phyloP scores from a whole-genome alignment of 2,329 filamentous ascomycete genomes.

The Aspergillus novofumigatus region DNA sequence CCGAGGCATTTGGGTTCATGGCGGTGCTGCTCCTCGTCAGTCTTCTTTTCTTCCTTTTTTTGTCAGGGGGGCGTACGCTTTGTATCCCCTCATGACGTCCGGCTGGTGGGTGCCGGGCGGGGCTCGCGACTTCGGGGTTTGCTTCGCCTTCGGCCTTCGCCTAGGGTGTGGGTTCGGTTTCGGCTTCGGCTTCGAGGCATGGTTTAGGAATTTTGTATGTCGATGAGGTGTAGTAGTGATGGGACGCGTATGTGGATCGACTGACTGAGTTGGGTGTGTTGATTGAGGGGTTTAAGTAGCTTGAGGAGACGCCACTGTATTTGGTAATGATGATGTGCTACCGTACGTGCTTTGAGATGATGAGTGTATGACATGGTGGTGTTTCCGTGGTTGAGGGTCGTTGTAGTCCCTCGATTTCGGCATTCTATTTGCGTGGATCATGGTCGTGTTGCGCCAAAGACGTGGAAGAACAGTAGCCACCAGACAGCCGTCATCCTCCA shows the following conservation, averaged over 20 bases:
- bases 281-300: neutral
- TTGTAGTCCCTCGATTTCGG: too few species aligned
- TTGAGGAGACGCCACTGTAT: neutral
- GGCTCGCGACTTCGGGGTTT: too few species aligned
- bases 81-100: constrained; percentile 18
- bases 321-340: too few species aligned
- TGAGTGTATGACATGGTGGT: neutral
- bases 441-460: too few species aligned
- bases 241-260: too few species aligned
- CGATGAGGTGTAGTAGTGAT: neutral
- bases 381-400: too few species aligned
- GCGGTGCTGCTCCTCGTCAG: constrained; percentile 10
- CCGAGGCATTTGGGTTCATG: constrained; percentile 15
- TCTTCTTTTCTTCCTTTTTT: neutral
- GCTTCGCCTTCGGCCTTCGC: too few species aligned
- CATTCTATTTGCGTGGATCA: too few species aligned
- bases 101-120: too few species aligned
- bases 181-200: neutral
- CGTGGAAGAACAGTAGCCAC: too few species aligned
- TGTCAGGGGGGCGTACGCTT: constrained; percentile 11
- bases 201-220: neutral
- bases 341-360: neutral
- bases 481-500: too few species aligned
- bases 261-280: too few species aligned
- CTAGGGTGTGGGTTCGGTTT: neutral